phyloP scores from a whole-genome alignment of 768 basidiomycete genomes.

The Mycena olivaceomarginata region DNA sequence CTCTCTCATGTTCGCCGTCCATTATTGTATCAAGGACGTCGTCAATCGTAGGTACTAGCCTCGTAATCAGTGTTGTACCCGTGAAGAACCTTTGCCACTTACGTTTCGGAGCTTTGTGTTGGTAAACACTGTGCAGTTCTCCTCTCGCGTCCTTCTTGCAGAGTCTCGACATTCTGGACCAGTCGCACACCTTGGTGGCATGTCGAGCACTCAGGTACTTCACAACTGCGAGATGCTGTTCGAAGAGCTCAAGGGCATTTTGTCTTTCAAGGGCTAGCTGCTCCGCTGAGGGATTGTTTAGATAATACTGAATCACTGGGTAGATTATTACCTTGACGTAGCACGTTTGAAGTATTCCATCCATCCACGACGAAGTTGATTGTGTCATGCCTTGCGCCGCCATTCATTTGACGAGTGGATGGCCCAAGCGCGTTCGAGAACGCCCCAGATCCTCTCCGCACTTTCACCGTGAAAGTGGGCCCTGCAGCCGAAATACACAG shows the following conservation, averaged over 20 bases:
- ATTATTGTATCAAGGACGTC: slow-evolving; percentile 15
- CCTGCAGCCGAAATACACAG: slow-evolving; percentile 27
- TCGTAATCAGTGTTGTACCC: neutral
- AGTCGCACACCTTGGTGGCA: slow-evolving; percentile 14
- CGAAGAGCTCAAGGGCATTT: slow-evolving; percentile 28
- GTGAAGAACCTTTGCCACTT: neutral
- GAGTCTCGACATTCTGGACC: slow-evolving; percentile 13
- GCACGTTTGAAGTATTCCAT: slow-evolving; percentile 28
- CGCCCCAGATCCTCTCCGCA: slow-evolving; percentile 22
- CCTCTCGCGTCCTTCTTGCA: neutral
- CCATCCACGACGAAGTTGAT: slow-evolving; percentile 13
- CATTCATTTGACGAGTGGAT: neutral
- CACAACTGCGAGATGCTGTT: slow-evolving; percentile 31
- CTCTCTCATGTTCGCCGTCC: slow-evolving; percentile 7
- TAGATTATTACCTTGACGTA: slow-evolving; percentile 19
- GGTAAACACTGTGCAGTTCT: slow-evolving; percentile 19
- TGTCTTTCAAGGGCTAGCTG: slow-evolving; percentile 22
- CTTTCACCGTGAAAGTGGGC: slow-evolving; percentile 36
- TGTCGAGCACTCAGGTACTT: slow-evolving; percentile 28
- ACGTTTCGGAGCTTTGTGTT: slow-evolving; percentile 18
- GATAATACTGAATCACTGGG: neutral
- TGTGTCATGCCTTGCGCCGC: neutral
- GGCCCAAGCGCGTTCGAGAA: neutral
- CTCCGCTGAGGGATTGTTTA: neutral
- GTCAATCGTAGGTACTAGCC: slow-evolving; percentile 27